Base-by-base conservation (phyloP, 352 stramenopile genomes). In the Hyaloperonospora arabidopsidis region DNA sequence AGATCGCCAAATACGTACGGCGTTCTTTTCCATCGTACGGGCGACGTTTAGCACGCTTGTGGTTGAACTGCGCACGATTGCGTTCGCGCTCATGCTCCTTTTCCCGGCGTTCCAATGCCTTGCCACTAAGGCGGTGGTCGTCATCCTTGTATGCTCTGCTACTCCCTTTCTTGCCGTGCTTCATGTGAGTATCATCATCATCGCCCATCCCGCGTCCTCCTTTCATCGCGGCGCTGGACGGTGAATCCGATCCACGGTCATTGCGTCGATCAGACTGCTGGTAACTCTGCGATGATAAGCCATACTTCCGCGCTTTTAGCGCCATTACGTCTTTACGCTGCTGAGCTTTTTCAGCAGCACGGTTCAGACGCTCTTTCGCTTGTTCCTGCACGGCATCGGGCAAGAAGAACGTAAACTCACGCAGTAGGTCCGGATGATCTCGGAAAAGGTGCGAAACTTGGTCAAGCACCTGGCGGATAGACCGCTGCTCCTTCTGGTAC, bases 351-450 rank as follows among this genome's bases (percentile, higher is more conserved):
- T 96, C 88, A 7, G 95, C 97, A 14, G 95, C 95, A 23, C 89
- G 81, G 63, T 97, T 93, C 10, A 99, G 63, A 22, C 96, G 85
- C 63, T 98, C 95, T 68, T 92, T 98, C 0, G 96, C 96, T 63
- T 98, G 87, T 36, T 97, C 90, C 68, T 99, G 96, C 0, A 99
- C 97, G 7, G 95, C 93, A 78, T 99, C 97, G 0, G 97, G 97
- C 14, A 99, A 69, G 73, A 99, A 99, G 68, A 98, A 99, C 11
- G 97, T 99, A 63, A 99, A 99, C 61, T 99, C 95, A 35, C 97
- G 97, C 18, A 99, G 72, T 13, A 99, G 70, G 75, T 99, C 97
- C 1, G 96, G 89, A 69, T 99, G 97, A 65, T 99, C 97, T 0
- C 94, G 91, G 80, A 99, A 99, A 18, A 99, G 75, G 19, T 96